Evolutionary conservation across 192 early-diverging fungal genomes (phyloP), one percentile per base, ranked within the genome.

Genomic region (Backusella sp.): DNA sequence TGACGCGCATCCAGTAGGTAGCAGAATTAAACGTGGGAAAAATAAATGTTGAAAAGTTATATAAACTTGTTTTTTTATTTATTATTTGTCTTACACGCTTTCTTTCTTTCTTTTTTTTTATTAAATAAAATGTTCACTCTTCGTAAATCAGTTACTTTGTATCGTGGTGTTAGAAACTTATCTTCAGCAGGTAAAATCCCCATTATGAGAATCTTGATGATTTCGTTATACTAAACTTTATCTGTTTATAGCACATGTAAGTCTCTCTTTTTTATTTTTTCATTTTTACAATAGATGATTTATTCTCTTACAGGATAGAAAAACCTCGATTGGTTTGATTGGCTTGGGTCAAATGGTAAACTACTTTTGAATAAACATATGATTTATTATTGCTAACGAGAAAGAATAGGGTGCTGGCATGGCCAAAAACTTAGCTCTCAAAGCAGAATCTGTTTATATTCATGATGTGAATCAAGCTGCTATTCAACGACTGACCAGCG

Each of bases 311-410:
- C 8, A 71, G 42, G 59, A 62, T 12, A 21, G 72, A 73, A 53
- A 39, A 28, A 68, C 14, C 11, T 82, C 80, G 4, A 88, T 96
- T 79, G 95, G 95, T 8, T 95, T 96, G 74, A 92, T 99, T 68
- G 97, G 97, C 2, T 88, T 99, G 19, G 97, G 97, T 9, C 92
- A 94, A 80, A 94, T 95, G 93, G 89, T 85, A 84, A 73, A 8
- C 3, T 42, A 41, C 21, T 66, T n/a, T 19, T 30, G 11, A n/a
- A 41, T 26, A n/a, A 32, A 32, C 32, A 32, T 32, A 32, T 32
- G 3, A 32, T 32, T 32, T 32, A 32, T 3, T 32, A 3, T 32
- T 32, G 3, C 32, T 32, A 3, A 32, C 32, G 32, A 32, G 32
- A 32, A 32, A 32, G 32, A 36, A 66, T 49, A 84, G 92, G 95